A percentile compares a stretch with the other conserved stretches of the same genome.
phyloP scores from a whole-genome alignment of 2,329 filamentous ascomycete species.

The Xylaria sp. region DNA sequence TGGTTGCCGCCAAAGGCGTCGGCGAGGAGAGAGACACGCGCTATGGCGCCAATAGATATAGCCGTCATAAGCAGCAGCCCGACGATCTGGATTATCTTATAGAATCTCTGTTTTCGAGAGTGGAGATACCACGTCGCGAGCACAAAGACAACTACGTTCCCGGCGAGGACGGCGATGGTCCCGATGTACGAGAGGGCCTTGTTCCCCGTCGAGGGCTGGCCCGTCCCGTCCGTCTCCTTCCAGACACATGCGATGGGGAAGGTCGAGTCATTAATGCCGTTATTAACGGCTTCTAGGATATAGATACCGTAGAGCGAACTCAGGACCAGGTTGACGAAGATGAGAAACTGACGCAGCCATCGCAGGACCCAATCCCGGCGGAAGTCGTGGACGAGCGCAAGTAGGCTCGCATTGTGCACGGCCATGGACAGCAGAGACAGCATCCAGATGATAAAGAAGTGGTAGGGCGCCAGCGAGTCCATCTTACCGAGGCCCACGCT shows the following conservation, averaged over 20 bases:
- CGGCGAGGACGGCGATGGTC: constrained; percentile 65
- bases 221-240: constrained; percentile 45
- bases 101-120: constrained; percentile 57
- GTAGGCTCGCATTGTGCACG: constrained; percentile 67
- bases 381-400: constrained; percentile 70
- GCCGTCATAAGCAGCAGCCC: constrained; percentile 61
- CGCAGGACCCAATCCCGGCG: constrained; percentile 69
- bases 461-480: constrained; percentile 65
- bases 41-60: constrained; percentile 63
- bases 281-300: constrained; percentile 60
- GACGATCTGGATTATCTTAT: constrained; percentile 57
- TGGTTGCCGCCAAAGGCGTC: constrained; percentile 63
- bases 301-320: constrained; percentile 62
- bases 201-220: constrained; percentile 46
- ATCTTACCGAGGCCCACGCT: constrained; percentile 66
- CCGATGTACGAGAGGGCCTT: constrained; percentile 58
- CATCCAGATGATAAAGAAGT: constrained; percentile 76
- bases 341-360: constrained; percentile 69
- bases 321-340: constrained; percentile 68
- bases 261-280: constrained; percentile 55
- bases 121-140: constrained; percentile 70
- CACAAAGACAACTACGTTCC: constrained; percentile 62
- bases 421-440: constrained; percentile 67
- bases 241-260: constrained; percentile 68
- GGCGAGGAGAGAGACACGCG: constrained; percentile 61